phyloP scores from a whole-genome alignment of 768 basidiomycete genomes.

The Suillus fuscotomentosus region DNA sequence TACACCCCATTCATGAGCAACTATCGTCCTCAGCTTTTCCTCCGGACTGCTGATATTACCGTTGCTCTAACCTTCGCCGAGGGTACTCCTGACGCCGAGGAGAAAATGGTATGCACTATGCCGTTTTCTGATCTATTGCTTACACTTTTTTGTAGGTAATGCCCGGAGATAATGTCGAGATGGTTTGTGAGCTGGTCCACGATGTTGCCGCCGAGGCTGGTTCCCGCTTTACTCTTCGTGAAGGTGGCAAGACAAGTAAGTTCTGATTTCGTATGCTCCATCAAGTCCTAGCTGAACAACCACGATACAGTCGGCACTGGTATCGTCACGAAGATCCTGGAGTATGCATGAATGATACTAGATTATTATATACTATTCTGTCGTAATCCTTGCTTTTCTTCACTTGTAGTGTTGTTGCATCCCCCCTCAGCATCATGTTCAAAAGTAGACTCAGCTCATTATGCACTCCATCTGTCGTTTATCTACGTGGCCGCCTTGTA shows the following conservation, averaged over 20 bases:
- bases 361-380: slow-evolving; percentile 16
- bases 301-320: slow-evolving; percentile 79
- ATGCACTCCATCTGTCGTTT: neutral
- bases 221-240: slow-evolving; percentile 87
- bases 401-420: slow-evolving; percentile 15
- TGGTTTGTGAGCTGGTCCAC: slow-evolving; percentile 78
- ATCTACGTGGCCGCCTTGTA: neutral
- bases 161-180: slow-evolving; percentile 97
- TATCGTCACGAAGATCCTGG: slow-evolving; percentile 83
- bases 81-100: slow-evolving; percentile 73
- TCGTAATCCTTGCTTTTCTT: slow-evolving; percentile 16
- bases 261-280: neutral
- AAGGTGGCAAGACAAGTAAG: slow-evolving; percentile 91
- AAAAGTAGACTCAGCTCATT: slow-evolving; percentile 9
- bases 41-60: slow-evolving; percentile 94
- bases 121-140: neutral
- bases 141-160: slow-evolving; percentile 57
- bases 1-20: slow-evolving; percentile 91
- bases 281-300: slow-evolving; percentile 13
- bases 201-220: slow-evolving; percentile 91
- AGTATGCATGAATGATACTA: slow-evolving; percentile 29
- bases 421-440: slow-evolving; percentile 21
- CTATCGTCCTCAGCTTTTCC: slow-evolving; percentile 94
- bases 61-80: slow-evolving; percentile 82
- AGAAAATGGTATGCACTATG: slow-evolving; percentile 72